These are phyloP conservation scores for Fonsecaea nubica DNA, from an alignment of 2,329 filamentous ascomycete species.

Conservation along the genomic window DNA sequence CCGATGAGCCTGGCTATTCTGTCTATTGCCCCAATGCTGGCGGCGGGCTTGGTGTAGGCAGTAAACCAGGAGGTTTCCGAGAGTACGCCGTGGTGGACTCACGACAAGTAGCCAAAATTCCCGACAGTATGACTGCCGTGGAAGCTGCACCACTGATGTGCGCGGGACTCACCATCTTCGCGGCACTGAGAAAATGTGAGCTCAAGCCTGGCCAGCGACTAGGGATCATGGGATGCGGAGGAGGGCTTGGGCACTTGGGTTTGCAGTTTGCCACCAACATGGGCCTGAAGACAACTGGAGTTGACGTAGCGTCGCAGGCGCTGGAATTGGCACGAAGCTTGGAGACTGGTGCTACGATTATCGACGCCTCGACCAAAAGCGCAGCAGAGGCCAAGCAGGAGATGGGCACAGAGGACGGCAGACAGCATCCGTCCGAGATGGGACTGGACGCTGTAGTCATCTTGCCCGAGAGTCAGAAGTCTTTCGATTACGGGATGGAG, in stretches of 20 bases:
- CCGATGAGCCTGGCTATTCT: constrained; percentile 26
- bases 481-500: constrained; percentile 45
- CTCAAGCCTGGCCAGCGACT: constrained; percentile 51
- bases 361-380: constrained; percentile 46
- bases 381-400: constrained; percentile 44
- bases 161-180: constrained; percentile 35
- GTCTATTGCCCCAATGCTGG: constrained; percentile 56
- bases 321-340: constrained; percentile 68
- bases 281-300: constrained; percentile 67
- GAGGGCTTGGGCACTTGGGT: constrained; percentile 77
- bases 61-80: constrained; percentile 36
- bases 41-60: constrained; percentile 56
- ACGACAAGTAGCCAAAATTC: constrained; percentile 39
- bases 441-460: constrained; percentile 55
- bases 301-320: constrained; percentile 69
- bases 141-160: constrained; percentile 36
- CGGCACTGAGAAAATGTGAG: constrained; percentile 27
- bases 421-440: constrained; percentile 44
- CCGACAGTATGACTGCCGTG: constrained; percentile 29
- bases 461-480: constrained; percentile 48
- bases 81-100: constrained; percentile 41
- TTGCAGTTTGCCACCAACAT: constrained; percentile 77
- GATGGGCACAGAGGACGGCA: constrained; percentile 31
- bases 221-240: constrained; percentile 73
- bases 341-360: constrained; percentile 60